These are phyloP conservation scores for Botryotinia narcissicola DNA, from an alignment of 2,329 filamentous ascomycete species.

Conservation along the genomic window DNA sequence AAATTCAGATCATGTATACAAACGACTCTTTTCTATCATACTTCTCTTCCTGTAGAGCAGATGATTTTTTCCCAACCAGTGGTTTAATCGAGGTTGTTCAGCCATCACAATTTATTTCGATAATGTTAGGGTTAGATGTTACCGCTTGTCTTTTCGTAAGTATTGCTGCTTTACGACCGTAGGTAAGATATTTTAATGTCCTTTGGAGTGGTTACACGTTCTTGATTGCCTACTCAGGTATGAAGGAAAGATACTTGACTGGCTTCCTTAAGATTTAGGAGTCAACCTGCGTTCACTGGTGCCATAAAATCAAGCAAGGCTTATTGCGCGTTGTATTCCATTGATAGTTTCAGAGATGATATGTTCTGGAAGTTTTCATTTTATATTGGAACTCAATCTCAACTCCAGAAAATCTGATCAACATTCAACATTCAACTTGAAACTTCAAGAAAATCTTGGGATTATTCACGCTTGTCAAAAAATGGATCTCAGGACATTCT, in stretches of 20 bases:
- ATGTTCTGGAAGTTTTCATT: accelerated
- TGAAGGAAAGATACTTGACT: not conserved
- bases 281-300: too few species aligned
- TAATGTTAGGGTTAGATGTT: not conserved
- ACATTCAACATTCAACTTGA: not conserved
- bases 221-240: too few species aligned
- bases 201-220: not conserved
- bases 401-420: not conserved
- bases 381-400: accelerated
- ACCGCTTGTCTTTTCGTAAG: not conserved
- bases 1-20: not conserved
- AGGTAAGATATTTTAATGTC: not conserved
- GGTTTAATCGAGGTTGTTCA: not conserved
- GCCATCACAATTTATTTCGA: not conserved
- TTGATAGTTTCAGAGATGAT: accelerated
- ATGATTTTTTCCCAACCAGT: accelerated
- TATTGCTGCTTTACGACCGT: not conserved
- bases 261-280: not conserved
- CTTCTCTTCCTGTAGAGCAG: not conserved
- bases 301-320: not conserved
- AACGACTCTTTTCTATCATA: not conserved
- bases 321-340: not conserved
- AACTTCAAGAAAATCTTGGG: not conserved
- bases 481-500: not conserved
- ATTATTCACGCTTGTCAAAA: not conserved